Evolutionary conservation across 2,329 filamentous ascomycete species (phyloP).

Genomic region (Parascedosporium putredinis): DNA sequence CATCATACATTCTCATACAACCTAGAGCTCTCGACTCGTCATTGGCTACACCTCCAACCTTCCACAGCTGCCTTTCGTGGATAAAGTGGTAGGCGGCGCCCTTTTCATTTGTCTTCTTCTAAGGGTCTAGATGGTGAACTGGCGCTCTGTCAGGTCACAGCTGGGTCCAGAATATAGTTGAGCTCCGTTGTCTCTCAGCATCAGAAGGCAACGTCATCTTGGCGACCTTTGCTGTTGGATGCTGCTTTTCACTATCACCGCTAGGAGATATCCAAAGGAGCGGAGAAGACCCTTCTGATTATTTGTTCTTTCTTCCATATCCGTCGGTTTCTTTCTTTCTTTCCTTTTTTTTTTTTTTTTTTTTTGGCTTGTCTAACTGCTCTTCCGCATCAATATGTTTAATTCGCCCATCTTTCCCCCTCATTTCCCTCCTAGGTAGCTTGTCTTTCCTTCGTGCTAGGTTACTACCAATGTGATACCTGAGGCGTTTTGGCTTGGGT

Average conservation of each 20-base stretch:
- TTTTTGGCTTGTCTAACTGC: too few species aligned
- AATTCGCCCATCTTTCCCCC: background rate
- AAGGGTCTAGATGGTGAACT: background rate
- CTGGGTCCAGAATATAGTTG: background rate
- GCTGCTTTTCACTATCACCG: too few species aligned
- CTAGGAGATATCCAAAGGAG: too few species aligned
- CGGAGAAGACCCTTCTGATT: background rate
- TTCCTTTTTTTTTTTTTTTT: slow-evolving; percentile 13
- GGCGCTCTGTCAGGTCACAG: background rate
- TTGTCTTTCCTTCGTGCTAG: slow-evolving; percentile 5
- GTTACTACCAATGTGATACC: background rate
- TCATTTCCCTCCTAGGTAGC: slow-evolving; percentile 9
- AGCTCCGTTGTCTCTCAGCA: too few species aligned
- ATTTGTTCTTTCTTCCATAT: background rate
- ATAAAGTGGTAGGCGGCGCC: background rate
- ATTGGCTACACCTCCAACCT: background rate
- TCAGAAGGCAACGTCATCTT: background rate
- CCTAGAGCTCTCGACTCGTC: background rate
- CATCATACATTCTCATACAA: background rate
- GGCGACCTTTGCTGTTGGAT: background rate
- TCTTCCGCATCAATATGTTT: background rate
- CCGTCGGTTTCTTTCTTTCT: slow-evolving; percentile 13
- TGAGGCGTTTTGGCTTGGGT: background rate
- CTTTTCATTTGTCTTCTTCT: background rate
- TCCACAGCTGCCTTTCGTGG: background rate